Percentiles rank a stretch among this genome's conserved stretches.
Evolutionary conservation across 805 yeast species (phyloP).

Genomic region (Teunomyces stri): DNA sequence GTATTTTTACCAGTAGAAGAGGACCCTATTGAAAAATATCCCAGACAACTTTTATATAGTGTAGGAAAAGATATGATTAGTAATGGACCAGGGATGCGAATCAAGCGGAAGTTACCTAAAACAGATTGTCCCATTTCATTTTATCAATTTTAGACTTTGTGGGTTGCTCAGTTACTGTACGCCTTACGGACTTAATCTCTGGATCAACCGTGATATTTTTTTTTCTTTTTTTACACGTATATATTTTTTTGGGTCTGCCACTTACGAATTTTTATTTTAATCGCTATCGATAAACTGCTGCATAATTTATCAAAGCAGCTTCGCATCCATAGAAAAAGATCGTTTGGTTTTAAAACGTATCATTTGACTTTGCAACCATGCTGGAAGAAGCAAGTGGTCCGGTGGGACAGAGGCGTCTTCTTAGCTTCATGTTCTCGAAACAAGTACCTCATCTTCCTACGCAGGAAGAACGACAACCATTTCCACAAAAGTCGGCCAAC

Average conservation of each 20-base stretch:
- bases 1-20: too few species aligned
- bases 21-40: too few species aligned
- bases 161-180: neutral
- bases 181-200: too few species aligned
- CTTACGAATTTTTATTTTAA: neutral
- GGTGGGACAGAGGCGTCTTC: slow-evolving; percentile 30
- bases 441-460: slow-evolving; percentile 50
- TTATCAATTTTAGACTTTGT: too few species aligned
- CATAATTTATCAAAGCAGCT: neutral
- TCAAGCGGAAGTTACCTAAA: neutral
- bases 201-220: neutral
- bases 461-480: slow-evolving; percentile 47
- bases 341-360: neutral
- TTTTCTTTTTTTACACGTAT: neutral
- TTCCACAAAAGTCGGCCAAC: slow-evolving; percentile 43
- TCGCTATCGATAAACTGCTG: neutral
- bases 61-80: neutral
- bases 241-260: neutral
- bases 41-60: neutral
- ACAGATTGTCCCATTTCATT: too few species aligned
- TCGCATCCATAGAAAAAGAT: neutral
- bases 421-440: slow-evolving; percentile 33
- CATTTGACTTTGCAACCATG: neutral
- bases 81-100: neutral
- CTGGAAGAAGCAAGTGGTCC: slow-evolving; percentile 3